Percentiles rank a stretch among this genome's conserved stretches.
These are phyloP conservation scores for Acorus gramineus DNA, from an alignment of 106 monocot species.

Conservation along the genomic window DNA sequence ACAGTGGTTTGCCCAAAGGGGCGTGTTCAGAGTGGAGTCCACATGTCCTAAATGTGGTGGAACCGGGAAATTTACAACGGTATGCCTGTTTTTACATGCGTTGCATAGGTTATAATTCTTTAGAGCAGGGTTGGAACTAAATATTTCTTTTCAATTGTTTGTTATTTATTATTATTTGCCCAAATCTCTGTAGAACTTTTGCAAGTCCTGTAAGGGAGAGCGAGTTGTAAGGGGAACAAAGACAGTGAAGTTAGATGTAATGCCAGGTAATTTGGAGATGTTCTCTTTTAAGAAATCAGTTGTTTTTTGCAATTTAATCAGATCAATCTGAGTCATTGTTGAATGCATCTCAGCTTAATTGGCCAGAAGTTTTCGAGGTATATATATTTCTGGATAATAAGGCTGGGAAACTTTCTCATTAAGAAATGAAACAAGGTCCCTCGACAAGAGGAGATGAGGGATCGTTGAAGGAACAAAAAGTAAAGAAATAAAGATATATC, in stretches of 20 bases:
- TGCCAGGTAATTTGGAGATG: conserved; percentile 66
- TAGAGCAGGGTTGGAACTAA: neutral
- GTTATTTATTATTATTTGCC: neutral
- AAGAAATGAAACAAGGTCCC: too few relatives aligned
- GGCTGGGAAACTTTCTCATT: too few relatives aligned
- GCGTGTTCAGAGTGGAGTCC: conserved; percentile 66
- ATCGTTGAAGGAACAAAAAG: too few relatives aligned
- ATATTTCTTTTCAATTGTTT: neutral
- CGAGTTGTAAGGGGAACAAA: conserved; percentile 73
- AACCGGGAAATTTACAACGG: conserved; percentile 72
- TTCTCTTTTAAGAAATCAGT: neutral
- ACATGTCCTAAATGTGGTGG: conserved; percentile 74
- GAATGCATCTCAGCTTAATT: too few relatives aligned
- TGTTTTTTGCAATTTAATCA: neutral
- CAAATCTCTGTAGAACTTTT: conserved; percentile 34
- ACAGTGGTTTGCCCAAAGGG: conserved; percentile 76
- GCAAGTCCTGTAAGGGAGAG: conserved; percentile 77
- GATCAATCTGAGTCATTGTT: too few relatives aligned
- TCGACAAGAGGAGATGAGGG: too few relatives aligned
- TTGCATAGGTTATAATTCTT: too few relatives aligned
- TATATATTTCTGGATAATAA: too few relatives aligned
- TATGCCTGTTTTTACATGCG: conserved; percentile 1
- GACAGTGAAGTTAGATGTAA: conserved; percentile 68
- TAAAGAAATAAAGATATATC: too few relatives aligned
- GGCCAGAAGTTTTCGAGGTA: too few relatives aligned